Conservation (phyloP, 1,284 basidiomycete species). For the Ustilago esculenta region DNA sequence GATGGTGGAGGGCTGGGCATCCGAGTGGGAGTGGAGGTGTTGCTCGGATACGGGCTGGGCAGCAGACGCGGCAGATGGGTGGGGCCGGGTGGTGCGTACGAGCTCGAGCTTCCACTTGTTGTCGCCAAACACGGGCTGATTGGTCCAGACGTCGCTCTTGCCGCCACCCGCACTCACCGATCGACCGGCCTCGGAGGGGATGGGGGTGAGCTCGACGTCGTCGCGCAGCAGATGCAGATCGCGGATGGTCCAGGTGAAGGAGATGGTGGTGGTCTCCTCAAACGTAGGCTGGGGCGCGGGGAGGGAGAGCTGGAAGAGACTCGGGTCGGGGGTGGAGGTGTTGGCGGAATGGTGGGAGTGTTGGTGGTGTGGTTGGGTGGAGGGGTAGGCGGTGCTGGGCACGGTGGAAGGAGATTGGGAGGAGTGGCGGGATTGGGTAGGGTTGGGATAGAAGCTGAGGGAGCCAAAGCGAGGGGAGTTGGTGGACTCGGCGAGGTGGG, state of each 20-base stretch:
- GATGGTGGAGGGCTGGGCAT: constrained; percentile 12
- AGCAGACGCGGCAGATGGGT: neutral
- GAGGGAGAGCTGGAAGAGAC: constrained; percentile 3
- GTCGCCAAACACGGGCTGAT: constrained; percentile 61
- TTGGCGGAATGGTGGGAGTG: neutral
- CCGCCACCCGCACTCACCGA: constrained; percentile 59
- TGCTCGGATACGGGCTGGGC: constrained; percentile 4
- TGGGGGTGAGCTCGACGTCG: constrained; percentile 51
- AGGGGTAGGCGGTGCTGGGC: neutral
- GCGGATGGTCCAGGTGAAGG: constrained; percentile 59
- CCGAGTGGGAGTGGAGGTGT: neutral
- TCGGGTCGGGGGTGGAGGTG: constrained; percentile 3
- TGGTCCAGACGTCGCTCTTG: constrained; percentile 61
- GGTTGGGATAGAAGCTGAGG: constrained; percentile 10
- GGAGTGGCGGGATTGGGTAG: neutral
- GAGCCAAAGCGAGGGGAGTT: constrained; percentile 4
- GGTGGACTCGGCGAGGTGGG: neutral
- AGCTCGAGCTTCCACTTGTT: constrained; percentile 65
- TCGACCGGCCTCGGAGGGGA: constrained; percentile 50
- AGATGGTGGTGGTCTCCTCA: constrained; percentile 55
- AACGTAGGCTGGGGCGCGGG: constrained; percentile 32
- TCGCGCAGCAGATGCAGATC: constrained; percentile 54
- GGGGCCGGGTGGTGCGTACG: constrained; percentile 35
- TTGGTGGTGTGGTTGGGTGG: neutral
- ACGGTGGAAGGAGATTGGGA: constrained; percentile 1